phyloP scores from a whole-genome alignment of 148 eudicot species.

The Chenopodium berlandieri region DNA sequence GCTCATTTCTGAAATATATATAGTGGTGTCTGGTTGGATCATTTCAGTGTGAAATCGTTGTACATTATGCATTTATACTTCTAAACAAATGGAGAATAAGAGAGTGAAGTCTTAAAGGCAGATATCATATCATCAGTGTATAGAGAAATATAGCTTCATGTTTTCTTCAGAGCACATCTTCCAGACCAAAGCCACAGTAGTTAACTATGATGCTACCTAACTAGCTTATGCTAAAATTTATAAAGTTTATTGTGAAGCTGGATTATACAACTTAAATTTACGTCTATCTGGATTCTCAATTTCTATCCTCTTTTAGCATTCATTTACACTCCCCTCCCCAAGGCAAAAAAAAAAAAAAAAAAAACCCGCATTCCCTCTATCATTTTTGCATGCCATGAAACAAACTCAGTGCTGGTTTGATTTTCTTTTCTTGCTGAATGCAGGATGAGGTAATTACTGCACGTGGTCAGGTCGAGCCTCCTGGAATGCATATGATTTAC shows the following conservation, averaged over 20 bases:
- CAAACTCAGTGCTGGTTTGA: not conserved
- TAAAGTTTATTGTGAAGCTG: not conserved
- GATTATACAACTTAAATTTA: not conserved
- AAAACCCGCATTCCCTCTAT: not conserved
- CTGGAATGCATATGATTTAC: constrained; percentile 96
- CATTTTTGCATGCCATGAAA: not conserved
- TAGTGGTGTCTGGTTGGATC: not conserved
- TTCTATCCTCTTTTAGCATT: not conserved
- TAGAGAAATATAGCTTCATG: not conserved
- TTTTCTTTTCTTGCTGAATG: constrained; percentile 16
- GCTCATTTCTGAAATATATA: not conserved
- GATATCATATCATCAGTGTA: not conserved
- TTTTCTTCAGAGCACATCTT: not conserved
- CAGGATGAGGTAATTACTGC: constrained; percentile 77
- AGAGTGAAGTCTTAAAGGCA: not conserved
- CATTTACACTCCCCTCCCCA: not conserved
- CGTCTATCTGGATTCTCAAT: not conserved
- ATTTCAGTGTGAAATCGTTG: not conserved
- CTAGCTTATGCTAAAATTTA: not conserved
- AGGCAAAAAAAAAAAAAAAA: not conserved
- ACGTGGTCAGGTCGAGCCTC: constrained; percentile 90
- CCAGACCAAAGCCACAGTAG: not conserved
- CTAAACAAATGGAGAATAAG: not conserved
- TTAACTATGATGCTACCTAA: not conserved
- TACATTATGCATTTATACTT: not conserved